Conservation (phyloP, 208 protist species). For the Strigomonas galati region DNA sequence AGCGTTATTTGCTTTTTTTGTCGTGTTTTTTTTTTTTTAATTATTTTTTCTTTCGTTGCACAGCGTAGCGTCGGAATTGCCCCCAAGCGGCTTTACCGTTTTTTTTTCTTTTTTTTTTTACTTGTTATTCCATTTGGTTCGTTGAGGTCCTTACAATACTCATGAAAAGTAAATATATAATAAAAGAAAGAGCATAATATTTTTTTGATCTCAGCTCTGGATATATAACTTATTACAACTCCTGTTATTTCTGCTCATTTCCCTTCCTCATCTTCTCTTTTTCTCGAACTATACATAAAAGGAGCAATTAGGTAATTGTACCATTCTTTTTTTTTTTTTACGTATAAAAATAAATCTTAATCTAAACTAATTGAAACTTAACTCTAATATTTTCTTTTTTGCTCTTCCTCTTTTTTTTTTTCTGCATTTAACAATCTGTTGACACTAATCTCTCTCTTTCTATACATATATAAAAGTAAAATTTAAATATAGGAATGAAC, state of each 20-base stretch:
- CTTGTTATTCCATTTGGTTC: not conserved
- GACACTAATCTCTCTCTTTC: constrained; percentile 10
- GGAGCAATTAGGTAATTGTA: not conserved
- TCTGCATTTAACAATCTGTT: not conserved
- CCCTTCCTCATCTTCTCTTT: not conserved
- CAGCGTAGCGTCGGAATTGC: not conserved
- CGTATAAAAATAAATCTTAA: not conserved
- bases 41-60: constrained; percentile 12
- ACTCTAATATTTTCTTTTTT: constrained; percentile 2
- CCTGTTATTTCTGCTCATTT: not conserved
- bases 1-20: not conserved
- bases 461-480: not conserved
- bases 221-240: not conserved
- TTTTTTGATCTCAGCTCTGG: not conserved
- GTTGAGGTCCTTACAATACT: not conserved
- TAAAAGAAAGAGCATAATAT: constrained; percentile 14
- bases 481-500: not conserved
- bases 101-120: constrained; percentile 15
- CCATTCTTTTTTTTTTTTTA: constrained; percentile 1
- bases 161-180: constrained; percentile 4
- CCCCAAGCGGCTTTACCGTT: not conserved
- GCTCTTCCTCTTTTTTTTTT: not conserved
- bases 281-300: not conserved
- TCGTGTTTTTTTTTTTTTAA: constrained; percentile 4
- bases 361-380: not conserved